Conservation (phyloP, 306 rosid species). For the Quillaja saponaria region DNA sequence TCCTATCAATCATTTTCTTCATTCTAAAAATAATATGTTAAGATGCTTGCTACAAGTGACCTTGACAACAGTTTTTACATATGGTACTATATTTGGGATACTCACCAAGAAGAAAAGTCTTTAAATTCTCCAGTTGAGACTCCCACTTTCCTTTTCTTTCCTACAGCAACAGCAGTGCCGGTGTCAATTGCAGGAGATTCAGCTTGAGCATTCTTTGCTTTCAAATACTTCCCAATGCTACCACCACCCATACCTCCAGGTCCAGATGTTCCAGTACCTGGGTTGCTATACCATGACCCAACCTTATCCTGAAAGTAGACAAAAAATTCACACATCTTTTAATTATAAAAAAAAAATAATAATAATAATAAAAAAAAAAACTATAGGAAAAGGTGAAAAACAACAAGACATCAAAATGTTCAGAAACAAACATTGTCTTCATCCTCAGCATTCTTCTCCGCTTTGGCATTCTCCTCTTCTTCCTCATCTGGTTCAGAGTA, state of each 20-base stretch:
- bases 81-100: conserved; percentile 31
- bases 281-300: conserved; percentile 92
- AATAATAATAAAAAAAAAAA: conserved; percentile 20
- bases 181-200: conserved; percentile 49
- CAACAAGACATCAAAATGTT: conserved; percentile 21
- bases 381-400: conserved; percentile 2
- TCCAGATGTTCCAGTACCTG: conserved; percentile 65
- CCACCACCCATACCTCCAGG: conserved; percentile 50
- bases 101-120: conserved; percentile 81
- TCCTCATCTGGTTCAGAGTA: conserved; percentile 91
- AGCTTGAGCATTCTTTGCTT: conserved; percentile 55
- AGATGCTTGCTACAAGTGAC: conserved; percentile 14
- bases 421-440: conserved; percentile 73
- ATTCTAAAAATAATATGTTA: conserved; percentile 10
- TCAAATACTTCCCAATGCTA: conserved; percentile 87
- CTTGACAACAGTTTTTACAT: conserved; percentile 19
- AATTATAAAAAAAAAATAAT: neutral
- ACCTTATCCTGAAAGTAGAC: conserved; percentile 65
- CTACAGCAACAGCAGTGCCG: conserved; percentile 34
- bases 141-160: conserved; percentile 76
- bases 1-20: conserved; percentile 9
- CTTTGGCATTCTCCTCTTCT: conserved; percentile 56
- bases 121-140: conserved; percentile 53
- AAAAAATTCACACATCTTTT: neutral
- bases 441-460: conserved; percentile 62